Evolutionary conservation across 129 eudicot species (phyloP), one percentile per base, ranked within the genome.

Genomic region (Centrapalus pauciflorus): DNA sequence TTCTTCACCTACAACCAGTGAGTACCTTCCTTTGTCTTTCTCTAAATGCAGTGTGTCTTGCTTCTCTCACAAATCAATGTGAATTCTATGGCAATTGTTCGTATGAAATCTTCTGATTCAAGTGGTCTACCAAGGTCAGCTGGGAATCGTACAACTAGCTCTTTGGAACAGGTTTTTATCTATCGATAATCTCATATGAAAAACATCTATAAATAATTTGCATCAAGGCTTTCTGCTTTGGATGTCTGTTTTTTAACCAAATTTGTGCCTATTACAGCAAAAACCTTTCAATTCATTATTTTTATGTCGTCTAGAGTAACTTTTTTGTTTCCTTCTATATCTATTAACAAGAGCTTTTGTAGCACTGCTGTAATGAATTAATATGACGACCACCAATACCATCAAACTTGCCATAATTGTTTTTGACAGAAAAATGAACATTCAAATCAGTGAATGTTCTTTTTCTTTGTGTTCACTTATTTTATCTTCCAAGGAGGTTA

Each of bases 41-140:
- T 67, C 52, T 55, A 46, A 14, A 45, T 90, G 86, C 96, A 92
- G 95, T 69, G 90, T 46, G 82, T 89, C 49, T 51, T 89, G 52
- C 89, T 85, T 61, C 83, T 88, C 20, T 84, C 95, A 71, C 95
- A 88, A 79, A 78, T 93, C 32, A 84, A 83, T 64, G 84, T 89
- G 62, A 93, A 93, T 67, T 88, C 95, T 32, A 93, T 93, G 85
- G 96, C 96, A 49, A 71, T 93, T 69, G 87, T 86, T 26, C 90
- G 84, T 30, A 77, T 93, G 76, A 84, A 73, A 72, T 73, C 60
- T 71, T 49, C 61, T 58, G 90, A 84, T 71, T 58, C 46, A 45
- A 25, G 43, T 8, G 72, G 69, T 26, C 65, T 66, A 34, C 56
- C 24, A 25, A 52, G 59, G 55, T 69, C 61, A 45, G 55, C 66